Conservation (phyloP, 2,329 filamentous ascomycete species). For the Sclerotinia trifoliorum region DNA sequence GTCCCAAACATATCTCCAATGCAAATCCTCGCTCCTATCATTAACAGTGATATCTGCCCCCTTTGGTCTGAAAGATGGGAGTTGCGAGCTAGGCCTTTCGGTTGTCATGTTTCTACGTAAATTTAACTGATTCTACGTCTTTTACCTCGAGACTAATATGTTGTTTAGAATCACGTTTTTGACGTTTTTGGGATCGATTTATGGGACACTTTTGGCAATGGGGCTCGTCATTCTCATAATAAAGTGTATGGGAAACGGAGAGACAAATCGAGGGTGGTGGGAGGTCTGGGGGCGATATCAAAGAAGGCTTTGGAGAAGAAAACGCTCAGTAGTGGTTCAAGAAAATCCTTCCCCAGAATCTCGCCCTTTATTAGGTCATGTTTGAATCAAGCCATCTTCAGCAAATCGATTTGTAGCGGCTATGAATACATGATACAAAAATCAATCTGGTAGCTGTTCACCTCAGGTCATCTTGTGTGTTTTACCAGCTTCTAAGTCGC, state of each 20-base stretch:
- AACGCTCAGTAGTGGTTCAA: neutral
- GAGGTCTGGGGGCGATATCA: neutral
- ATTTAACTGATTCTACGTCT: neutral
- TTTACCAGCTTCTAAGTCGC: neutral
- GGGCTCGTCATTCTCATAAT: conserved; percentile 19
- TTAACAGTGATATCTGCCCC: conserved; percentile 52
- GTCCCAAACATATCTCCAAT: conserved; percentile 51
- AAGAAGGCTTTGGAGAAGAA: neutral
- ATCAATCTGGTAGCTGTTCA: neutral
- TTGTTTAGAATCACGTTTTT: conserved; percentile 41
- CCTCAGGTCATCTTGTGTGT: neutral
- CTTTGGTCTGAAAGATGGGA: conserved; percentile 50
- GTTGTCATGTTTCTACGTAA: conserved; percentile 45
- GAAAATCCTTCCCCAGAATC: conserved; percentile 1
- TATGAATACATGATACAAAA: neutral
- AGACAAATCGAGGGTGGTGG: neutral
- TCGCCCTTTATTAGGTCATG: neutral
- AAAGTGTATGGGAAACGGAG: neutral
- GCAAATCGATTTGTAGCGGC: neutral
- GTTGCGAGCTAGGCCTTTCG: conserved; percentile 43
- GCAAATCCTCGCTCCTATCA: conserved; percentile 51
- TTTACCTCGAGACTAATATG: neutral
- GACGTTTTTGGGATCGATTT: conserved; percentile 40
- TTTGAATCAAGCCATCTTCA: neutral
- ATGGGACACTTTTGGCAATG: conserved; percentile 36